phyloP scores from a whole-genome alignment of 2,329 filamentous ascomycete genomes.

The Aureobasidium sp. region DNA sequence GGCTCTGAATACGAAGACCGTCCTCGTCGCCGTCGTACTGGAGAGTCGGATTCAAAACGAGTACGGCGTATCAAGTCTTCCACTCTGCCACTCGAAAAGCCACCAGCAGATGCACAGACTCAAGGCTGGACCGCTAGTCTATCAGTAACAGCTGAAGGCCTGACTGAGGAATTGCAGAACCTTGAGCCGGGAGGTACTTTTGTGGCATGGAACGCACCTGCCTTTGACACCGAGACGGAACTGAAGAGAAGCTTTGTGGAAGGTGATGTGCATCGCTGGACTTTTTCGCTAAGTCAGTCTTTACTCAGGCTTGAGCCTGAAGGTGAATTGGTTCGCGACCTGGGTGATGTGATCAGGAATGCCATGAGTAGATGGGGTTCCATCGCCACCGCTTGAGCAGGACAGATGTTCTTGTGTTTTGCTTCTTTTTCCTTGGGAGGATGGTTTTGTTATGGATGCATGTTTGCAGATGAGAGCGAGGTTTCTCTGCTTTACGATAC shows the following conservation, averaged over 20 bases:
- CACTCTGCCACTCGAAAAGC: constrained; percentile 31
- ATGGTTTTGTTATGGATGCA: not conserved
- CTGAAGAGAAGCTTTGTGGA: constrained; percentile 12
- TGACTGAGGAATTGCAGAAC: not conserved
- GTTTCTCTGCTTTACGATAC: not conserved
- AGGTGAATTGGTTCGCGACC: constrained; percentile 20
- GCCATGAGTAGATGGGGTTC: constrained; percentile 5
- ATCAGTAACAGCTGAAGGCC: not conserved
- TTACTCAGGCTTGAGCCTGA: constrained; percentile 17
- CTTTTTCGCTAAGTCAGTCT: constrained; percentile 14
- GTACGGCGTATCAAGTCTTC: constrained; percentile 27
- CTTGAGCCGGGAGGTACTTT: constrained; percentile 13
- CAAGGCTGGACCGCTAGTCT: constrained; percentile 17
- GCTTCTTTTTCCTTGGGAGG: not conserved
- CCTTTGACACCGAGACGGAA: constrained; percentile 14
- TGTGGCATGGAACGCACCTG: constrained; percentile 21
- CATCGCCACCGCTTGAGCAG: not conserved
- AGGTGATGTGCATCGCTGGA: constrained; percentile 14
- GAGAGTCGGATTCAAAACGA: constrained; percentile 16
- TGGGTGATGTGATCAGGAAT: constrained; percentile 10
- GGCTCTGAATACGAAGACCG: constrained; percentile 7
- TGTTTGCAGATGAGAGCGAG: not conserved
- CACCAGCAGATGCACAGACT: constrained; percentile 22
- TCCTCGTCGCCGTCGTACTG: constrained; percentile 18
- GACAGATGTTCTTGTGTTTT: not conserved